A percentile compares a stretch with the other conserved stretches of the same genome.
Conservation (phyloP, 495 filamentous ascomycete genomes). For the Talaromyces borbonicus region DNA sequence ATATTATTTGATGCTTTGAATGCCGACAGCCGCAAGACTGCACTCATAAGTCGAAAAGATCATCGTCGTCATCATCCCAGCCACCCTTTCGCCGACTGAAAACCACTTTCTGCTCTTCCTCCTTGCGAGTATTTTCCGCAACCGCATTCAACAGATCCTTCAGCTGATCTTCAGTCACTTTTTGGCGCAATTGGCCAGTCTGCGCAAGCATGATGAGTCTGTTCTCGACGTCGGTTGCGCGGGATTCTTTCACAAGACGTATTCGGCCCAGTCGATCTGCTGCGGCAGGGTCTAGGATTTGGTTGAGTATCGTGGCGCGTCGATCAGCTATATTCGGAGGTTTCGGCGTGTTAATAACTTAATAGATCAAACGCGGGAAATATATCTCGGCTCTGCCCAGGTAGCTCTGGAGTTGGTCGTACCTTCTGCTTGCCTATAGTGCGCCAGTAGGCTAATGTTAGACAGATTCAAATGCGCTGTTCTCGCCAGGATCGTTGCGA, state of each 20-base stretch:
- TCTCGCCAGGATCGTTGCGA: not conserved
- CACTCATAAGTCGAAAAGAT: conserved; percentile 54
- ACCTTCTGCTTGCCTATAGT: conserved; percentile 58
- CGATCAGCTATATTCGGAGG: conserved; percentile 24
- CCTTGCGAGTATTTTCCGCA: conserved; percentile 55
- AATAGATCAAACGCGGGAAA: too few species aligned
- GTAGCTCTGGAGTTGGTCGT: conserved; percentile 18
- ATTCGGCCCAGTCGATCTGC: conserved; percentile 90
- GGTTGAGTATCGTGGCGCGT: conserved; percentile 68
- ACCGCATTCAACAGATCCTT: conserved; percentile 82
- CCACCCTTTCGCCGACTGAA: conserved; percentile 73
- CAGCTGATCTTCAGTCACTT: conserved; percentile 87
- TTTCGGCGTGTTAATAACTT: conserved; percentile 3
- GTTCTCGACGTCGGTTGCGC: conserved; percentile 86
- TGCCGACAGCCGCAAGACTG: not conserved
- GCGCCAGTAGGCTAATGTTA: not conserved
- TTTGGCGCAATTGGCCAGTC: conserved; percentile 70
- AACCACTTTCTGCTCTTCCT: conserved; percentile 66
- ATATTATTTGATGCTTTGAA: not conserved
- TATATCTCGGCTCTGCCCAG: not conserved
- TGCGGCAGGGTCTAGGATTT: conserved; percentile 90
- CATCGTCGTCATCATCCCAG: conserved; percentile 82
- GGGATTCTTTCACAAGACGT: conserved; percentile 86
- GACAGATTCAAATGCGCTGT: not conserved
- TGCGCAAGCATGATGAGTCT: conserved; percentile 85